Percentiles rank a stretch among this genome's conserved stretches.
Evolutionary conservation across 2,329 filamentous ascomycete genomes (phyloP).

Genomic region (Aspergillus costaricaensis): DNA sequence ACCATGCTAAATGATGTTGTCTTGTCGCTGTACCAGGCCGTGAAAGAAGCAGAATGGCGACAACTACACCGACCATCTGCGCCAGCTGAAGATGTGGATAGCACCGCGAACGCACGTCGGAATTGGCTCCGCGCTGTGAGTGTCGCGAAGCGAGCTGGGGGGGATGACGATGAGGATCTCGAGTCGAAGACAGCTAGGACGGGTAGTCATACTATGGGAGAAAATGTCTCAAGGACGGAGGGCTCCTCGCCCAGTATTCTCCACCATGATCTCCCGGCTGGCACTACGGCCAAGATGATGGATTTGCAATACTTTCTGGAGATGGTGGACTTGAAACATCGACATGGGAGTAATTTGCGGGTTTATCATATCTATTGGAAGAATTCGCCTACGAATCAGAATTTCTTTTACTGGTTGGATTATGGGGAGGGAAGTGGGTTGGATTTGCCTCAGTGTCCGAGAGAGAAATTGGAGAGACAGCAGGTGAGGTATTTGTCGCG

Average conservation of each 20-base stretch:
- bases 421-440: conserved; percentile 71
- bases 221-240: neutral
- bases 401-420: conserved; percentile 95
- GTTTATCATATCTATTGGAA: conserved; percentile 87
- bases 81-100: conserved; percentile 10
- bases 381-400: conserved; percentile 72
- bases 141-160: conserved; percentile 71
- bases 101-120: conserved; percentile 54
- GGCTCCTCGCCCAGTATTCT: conserved; percentile 11
- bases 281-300: conserved; percentile 74
- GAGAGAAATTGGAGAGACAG: conserved; percentile 74
- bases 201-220: neutral
- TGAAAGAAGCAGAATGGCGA: conserved; percentile 60
- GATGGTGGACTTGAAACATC: conserved; percentile 84
- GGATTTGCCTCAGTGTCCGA: conserved; percentile 70
- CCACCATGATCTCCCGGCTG: conserved; percentile 55
- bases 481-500: conserved; percentile 79
- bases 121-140: conserved; percentile 76
- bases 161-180: conserved; percentile 56
- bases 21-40: conserved; percentile 37
- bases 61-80: conserved; percentile 46
- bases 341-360: conserved; percentile 80
- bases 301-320: conserved; percentile 82
- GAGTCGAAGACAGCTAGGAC: conserved; percentile 27
- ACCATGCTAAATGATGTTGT: too few species aligned